Evolutionary conservation across 345 rosid genomes (phyloP).

Genomic region (Salix purpurea): DNA sequence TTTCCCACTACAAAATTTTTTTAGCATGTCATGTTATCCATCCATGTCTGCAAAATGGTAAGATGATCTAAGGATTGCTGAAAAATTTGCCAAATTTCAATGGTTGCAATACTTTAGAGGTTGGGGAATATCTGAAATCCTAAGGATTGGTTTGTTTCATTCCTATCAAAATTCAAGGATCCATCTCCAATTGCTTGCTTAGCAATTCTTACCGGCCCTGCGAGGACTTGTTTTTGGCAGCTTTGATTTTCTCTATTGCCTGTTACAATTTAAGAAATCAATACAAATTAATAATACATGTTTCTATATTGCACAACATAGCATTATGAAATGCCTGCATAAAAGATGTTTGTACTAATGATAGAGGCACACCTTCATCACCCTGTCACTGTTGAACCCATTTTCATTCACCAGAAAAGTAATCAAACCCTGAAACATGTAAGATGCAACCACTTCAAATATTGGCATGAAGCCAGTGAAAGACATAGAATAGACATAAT

Average conservation of each 20-base stretch:
- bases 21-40: no score
- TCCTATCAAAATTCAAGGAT: not conserved
- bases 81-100: not conserved
- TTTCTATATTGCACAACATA: not conserved
- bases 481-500: not conserved
- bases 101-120: not conserved
- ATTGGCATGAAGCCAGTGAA: not conserved
- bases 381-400: slow-evolving; percentile 83
- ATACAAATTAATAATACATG: not conserved
- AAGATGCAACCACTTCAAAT: not conserved
- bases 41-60: not conserved
- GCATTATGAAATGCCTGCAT: not conserved
- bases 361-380: slow-evolving; percentile 56
- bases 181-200: not conserved
- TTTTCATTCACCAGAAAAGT: slow-evolving; percentile 79
- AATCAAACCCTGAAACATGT: slow-evolving; percentile 47
- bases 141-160: not conserved
- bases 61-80: not conserved
- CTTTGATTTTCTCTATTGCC: slow-evolving; percentile 86
- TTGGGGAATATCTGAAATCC: not conserved
- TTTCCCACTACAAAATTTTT: no score
- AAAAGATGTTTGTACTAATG: not conserved
- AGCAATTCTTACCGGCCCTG: slow-evolving; percentile 71
- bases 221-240: slow-evolving; percentile 89
- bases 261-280: slow-evolving; percentile 22